A percentile compares a stretch with the other conserved stretches of the same genome.
Conservation (phyloP, 2,329 filamentous ascomycete genomes). For the Graphiopsis chlorocephala region DNA sequence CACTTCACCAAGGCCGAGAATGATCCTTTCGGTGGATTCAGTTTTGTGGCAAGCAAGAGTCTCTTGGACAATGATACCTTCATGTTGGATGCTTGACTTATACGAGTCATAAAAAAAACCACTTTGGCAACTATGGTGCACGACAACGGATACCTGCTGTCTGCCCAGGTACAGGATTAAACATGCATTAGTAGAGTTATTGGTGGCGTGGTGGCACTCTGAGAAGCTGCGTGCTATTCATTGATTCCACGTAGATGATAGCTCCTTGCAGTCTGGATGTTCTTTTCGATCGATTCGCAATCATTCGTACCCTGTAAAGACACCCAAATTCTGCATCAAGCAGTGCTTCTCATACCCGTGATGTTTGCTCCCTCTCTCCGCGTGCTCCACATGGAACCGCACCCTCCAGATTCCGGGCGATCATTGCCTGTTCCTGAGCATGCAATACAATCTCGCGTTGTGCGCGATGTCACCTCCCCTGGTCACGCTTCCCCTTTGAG, state of each 20-base stretch:
- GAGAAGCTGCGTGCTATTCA: background rate
- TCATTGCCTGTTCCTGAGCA: conserved; percentile 10
- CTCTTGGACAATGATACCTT: conserved; percentile 42
- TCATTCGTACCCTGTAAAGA: background rate
- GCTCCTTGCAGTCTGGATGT: background rate
- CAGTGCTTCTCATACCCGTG: background rate
- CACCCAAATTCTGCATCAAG: background rate
- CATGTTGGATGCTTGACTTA: conserved; percentile 34
- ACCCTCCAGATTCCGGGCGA: background rate
- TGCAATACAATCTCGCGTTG: background rate
- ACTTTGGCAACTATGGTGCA: background rate
- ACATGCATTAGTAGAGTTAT: background rate
- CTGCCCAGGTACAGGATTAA: background rate
- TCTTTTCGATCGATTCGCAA: background rate
- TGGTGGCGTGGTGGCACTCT: background rate
- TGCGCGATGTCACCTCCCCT: conserved; percentile 3
- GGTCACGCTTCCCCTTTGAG: background rate
- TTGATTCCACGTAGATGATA: background rate
- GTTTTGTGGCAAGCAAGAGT: conserved; percentile 52
- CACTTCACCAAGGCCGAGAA: conserved; percentile 30
- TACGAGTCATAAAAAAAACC: background rate
- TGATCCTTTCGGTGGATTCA: conserved; percentile 54
- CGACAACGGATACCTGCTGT: background rate
- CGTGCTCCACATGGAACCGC: background rate
- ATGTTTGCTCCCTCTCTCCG: background rate